Base-by-base conservation (phyloP, 176 grass and related monocot species). In the Themeda triandra region DNA sequence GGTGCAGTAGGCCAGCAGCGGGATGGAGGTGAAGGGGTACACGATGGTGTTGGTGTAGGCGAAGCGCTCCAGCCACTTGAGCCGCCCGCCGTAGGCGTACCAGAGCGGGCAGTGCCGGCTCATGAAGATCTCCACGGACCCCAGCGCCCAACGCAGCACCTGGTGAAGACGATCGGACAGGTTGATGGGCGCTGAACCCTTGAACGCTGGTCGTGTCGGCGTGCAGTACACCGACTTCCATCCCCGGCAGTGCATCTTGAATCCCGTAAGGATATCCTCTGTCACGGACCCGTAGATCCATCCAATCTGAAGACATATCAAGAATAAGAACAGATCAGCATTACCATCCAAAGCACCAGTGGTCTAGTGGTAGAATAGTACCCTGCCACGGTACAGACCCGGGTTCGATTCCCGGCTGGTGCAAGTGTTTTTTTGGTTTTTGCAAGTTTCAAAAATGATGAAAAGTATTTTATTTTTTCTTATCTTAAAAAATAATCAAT, bases 21-120 rank as follows among this genome's bases (percentile, higher is more conserved):
- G 96, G 23, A 98, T 93, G 73, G 96, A 98, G 69, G 96, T 95
- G 86, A 98, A 94, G 19, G 96, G 96, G 45, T 98, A 95, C 10
- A 98, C 93, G 77, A 98, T 98, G 83, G 96, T 98, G 89, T 98
- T 98, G 25, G 87, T 94, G 87, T 98, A 98, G 45, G 96, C 96
- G 49, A 98, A 90, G 60, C 96, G 80, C 81, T 98, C 93, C 5
- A 98, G 87, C 96, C 91, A 98, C 88, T 95, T 98, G 79, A 98
- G 84, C 5, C 92, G 92, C 2, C 96, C 93, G 0, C 89, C 91
- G n/a, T 95, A 98, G 54, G 93, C 96, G 48, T 98, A 98, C 93
- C 93, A 98, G 45, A 98, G 91, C 27, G 96, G 96, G 69, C 96
- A 98, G 15, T 98, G 96, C 4, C 93, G 91, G 59, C 96, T 98